Base-by-base conservation (phyloP, 106 monocot genomes). In the Narthecium ossifragum region DNA sequence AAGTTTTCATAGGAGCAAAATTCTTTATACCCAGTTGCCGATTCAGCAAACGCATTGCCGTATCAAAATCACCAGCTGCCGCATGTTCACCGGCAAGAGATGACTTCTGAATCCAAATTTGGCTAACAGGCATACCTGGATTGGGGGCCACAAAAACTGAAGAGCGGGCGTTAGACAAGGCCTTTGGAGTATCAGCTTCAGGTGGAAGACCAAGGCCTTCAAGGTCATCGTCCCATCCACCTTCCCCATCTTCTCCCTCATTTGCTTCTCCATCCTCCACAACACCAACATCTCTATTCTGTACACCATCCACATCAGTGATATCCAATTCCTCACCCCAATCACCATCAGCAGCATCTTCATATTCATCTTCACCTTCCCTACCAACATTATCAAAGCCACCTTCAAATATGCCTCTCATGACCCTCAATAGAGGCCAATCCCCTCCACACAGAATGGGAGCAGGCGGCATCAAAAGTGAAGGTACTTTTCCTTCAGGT, bases 91-190 rank as follows among this genome's bases (percentile, higher is more conserved):
- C 92, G 29, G 92, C 87, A 54, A 92, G 75, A 51, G 87, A 78
- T 34, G 92, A 92, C 34, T 92, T 92, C 66, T 84, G 87, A 31
- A 72, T 87, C 92, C 87, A 92, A 46, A 92, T 80, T 75, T 87
- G 92, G 70, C 84, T 79, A 6, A 88, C 87, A 31, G 84, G 92
- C 80, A 87, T 84, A 70, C 92, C 92, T 50, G 87, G 75, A 22
- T 74, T 58, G 1, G 87, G 92, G 9, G 84, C 68, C 20, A 87
- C 75, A 63, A 87, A 92, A 8, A 80, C 37, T 29, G 80, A 77
- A 52, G 92, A 68, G 6, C 80, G 80, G 29, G 78, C 27, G 55
- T 51, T 73, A 31, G 59, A 59, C 4, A 71, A 28, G 12, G 78
- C 65, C 33, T 71, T 76, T 33, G 87, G 81, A 52, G 80, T 81